Evolutionary conservation across 1,284 basidiomycete species (phyloP).

Genomic region (Papiliotrema terrestris): DNA sequence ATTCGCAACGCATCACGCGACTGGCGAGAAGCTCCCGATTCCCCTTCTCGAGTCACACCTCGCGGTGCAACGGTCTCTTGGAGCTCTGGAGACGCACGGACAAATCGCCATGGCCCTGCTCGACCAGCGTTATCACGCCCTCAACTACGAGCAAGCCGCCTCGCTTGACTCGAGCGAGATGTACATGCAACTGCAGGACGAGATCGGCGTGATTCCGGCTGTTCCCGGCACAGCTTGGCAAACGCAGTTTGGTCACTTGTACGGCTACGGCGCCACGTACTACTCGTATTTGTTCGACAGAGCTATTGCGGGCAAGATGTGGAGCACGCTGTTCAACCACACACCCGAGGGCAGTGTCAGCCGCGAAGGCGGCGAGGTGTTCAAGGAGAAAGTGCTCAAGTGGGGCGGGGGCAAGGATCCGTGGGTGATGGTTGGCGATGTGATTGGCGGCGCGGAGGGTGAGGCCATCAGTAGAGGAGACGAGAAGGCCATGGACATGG

Average conservation of each 20-base stretch:
- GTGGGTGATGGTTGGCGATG: conserved; percentile 82
- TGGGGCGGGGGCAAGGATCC: conserved; percentile 90
- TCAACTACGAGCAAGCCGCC: conserved; percentile 8
- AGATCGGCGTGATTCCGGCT: conserved; percentile 72
- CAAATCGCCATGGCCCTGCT: conserved; percentile 87
- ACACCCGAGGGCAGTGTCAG: conserved; percentile 48
- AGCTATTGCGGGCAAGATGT: conserved; percentile 88
- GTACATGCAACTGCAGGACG: conserved; percentile 63
- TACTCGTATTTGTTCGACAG: conserved; percentile 96
- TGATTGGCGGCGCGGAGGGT: conserved; percentile 55
- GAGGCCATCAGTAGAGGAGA: conserved; percentile 57
- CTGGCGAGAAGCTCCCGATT: conserved; percentile 67
- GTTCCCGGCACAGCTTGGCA: conserved; percentile 85
- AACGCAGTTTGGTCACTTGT: conserved; percentile 91
- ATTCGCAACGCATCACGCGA: conserved; percentile 59
- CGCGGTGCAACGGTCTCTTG: conserved; percentile 48
- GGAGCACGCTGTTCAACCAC: conserved; percentile 67
- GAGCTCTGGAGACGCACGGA: conserved; percentile 72
- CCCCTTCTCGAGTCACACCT: conserved; percentile 53
- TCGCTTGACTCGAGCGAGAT: conserved; percentile 66
- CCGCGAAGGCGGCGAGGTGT: conserved; percentile 68
- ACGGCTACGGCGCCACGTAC: conserved; percentile 95
- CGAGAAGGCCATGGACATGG: conserved; percentile 75
- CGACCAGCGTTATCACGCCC: conserved; percentile 87
- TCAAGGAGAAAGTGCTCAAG: conserved; percentile 69